Percentiles rank a stretch among this genome's conserved stretches.
These are phyloP conservation scores for Komagataella kurtzmanii DNA, from an alignment of 805 yeast genomes.

Conservation along the genomic window DNA sequence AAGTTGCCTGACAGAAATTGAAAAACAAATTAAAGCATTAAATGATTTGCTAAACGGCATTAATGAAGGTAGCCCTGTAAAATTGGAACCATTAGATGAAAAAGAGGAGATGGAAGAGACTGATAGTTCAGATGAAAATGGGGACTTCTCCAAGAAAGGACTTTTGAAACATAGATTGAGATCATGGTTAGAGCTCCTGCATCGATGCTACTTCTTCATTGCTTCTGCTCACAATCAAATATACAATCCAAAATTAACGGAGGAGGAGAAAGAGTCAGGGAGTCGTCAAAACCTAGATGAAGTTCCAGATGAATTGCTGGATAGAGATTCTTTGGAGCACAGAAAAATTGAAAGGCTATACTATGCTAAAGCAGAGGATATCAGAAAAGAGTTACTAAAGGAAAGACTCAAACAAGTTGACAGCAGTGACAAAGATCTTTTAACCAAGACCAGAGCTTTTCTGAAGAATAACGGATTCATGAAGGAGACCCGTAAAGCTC, in stretches of 20 bases:
- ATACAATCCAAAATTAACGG: constrained; percentile 20
- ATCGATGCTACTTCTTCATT: constrained; percentile 64
- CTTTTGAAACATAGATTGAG: constrained; percentile 21
- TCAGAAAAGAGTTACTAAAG: constrained; percentile 40
- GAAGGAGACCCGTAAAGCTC: not conserved
- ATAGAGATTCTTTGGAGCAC: constrained; percentile 14
- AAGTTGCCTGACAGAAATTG: constrained; percentile 21
- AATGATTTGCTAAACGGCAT: constrained; percentile 4
- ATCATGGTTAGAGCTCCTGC: constrained; percentile 46
- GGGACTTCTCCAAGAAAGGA: not conserved
- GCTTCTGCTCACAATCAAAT: constrained; percentile 63
- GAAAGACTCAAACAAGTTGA: constrained; percentile 25
- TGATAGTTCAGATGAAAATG: not conserved
- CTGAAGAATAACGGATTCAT: not conserved
- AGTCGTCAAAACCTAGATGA: constrained; percentile 4
- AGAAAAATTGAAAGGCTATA: constrained; percentile 33
- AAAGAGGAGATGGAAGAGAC: not conserved
- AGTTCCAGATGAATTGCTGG: constrained; percentile 10
- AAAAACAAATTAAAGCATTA: constrained; percentile 9
- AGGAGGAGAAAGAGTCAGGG: constrained; percentile 9
- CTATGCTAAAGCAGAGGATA: constrained; percentile 47
- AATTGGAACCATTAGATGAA: not conserved
- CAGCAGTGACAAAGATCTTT: constrained; percentile 1
- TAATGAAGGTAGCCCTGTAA: not conserved
- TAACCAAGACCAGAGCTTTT: not conserved